phyloP scores from a whole-genome alignment of 208 protist species.

The Leishmania gerbilli region DNA sequence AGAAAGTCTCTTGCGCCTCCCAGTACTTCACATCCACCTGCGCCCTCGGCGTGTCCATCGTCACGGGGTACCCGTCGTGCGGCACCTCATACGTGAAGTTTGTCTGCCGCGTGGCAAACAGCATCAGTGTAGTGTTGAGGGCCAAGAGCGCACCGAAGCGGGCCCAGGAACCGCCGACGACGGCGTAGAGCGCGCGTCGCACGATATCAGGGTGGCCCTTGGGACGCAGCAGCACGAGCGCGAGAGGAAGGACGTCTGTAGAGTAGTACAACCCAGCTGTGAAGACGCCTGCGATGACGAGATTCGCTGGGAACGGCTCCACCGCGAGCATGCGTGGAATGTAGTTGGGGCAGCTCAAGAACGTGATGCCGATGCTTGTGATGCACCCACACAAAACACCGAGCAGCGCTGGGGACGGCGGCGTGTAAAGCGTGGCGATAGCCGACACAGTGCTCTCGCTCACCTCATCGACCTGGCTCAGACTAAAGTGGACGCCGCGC shows the following conservation, averaged over 20 bases:
- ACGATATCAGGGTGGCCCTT: constrained; percentile 19
- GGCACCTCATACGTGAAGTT: constrained; percentile 65
- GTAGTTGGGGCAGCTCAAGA: constrained; percentile 67
- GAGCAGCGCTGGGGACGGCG: constrained; percentile 32
- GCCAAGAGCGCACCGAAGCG: constrained; percentile 42
- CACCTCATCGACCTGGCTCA: constrained; percentile 31
- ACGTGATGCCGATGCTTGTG: constrained; percentile 42
- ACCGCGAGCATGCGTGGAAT: constrained; percentile 76
- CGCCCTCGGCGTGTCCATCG: constrained; percentile 30
- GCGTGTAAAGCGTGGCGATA: constrained; percentile 49
- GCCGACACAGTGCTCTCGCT: constrained; percentile 47
- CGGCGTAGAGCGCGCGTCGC: constrained; percentile 7
- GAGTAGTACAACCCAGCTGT: constrained; percentile 57
- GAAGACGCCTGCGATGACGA: constrained; percentile 52
- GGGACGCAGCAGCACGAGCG: constrained; percentile 26
- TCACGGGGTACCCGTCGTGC: constrained; percentile 55
- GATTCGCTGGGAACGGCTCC: constrained; percentile 61
- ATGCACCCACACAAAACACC: constrained; percentile 54
- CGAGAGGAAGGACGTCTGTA: constrained; percentile 48
- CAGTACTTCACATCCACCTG: constrained; percentile 55
- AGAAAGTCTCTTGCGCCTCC: constrained; percentile 54
- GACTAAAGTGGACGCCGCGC: constrained; percentile 22
- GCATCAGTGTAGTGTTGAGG: constrained; percentile 46
- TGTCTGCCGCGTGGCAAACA: constrained; percentile 70
- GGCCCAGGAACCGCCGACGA: constrained; percentile 34